These are phyloP conservation scores for Entophlyctis luteolus DNA, from an alignment of 192 early-diverging fungal genomes.

Conservation along the genomic window DNA sequence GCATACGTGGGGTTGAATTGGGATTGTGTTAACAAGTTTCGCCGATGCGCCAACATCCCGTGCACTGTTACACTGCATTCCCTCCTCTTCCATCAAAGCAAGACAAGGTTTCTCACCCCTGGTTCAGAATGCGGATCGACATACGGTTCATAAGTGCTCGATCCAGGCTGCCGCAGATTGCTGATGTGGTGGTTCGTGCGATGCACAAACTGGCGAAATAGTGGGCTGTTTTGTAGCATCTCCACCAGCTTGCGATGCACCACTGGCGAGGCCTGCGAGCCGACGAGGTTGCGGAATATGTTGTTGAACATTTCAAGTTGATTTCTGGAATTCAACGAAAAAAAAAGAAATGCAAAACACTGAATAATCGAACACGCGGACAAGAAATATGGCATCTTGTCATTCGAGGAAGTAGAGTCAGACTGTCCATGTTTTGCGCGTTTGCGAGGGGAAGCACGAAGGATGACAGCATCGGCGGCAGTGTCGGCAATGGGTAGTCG, in stretches of 20 bases:
- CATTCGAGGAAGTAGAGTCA: background rate
- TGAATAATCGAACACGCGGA: too few relatives aligned
- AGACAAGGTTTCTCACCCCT: background rate
- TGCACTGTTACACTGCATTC: background rate
- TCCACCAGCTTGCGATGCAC: slow-evolving; percentile 24
- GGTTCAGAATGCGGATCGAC: slow-evolving; percentile 16
- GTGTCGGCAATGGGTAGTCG: too few relatives aligned
- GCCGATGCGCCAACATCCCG: background rate
- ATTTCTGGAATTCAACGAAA: background rate
- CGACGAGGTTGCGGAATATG: slow-evolving; percentile 2
- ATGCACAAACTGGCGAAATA: slow-evolving; percentile 23
- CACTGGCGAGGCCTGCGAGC: background rate
- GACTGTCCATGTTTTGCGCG: background rate
- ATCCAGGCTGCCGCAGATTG: background rate
- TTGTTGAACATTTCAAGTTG: slow-evolving; percentile 7
- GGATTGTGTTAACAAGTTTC: background rate
- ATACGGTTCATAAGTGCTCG: background rate
- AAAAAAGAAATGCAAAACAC: too few relatives aligned
- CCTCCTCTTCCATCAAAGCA: background rate
- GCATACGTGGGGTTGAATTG: background rate
- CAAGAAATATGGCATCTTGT: background rate
- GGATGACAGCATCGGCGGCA: too few relatives aligned
- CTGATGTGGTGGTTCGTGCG: slow-evolving; percentile 24
- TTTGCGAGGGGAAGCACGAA: too few relatives aligned
- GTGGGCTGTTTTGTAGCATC: background rate